Base-by-base conservation (phyloP, 2,329 filamentous ascomycete species). In the Fusarium dimerum region DNA sequence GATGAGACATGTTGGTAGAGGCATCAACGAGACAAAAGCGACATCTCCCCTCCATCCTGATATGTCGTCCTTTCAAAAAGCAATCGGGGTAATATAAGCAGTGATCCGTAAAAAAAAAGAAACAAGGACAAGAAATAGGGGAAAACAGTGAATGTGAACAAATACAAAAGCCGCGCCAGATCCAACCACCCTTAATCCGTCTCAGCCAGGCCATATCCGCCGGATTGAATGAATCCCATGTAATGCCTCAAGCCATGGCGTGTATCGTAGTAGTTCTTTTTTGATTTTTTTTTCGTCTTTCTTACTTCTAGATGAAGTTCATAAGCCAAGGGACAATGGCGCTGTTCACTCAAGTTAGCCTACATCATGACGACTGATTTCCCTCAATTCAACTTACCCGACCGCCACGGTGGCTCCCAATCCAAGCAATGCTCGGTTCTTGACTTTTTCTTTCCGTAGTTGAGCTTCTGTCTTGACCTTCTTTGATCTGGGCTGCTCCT, bases 351-450 rank as follows among this genome's bases (percentile, higher is more conserved):
- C 26, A 43, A 11, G 57, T 64, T 63, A 68, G 60, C 45, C 45
- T 8, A 34, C 2, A 8, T 38, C 8, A 20, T 36, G 2, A 9
- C 13, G 12, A 38, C 40, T 29, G 20, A 16, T 40, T 7, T 40
- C 8, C 17, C 2, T 26, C 5, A 12, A 15, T 17, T 51, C 9
- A 20, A 88, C 92, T 77, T 83, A 97, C 94, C 92, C 92, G 71
- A 97, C 82, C 51, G 90, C 90, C 70, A 97, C 81, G 43, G 90
- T 94, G 52, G 91, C 91, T 57, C 87, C 90, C 48, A 97, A 83
- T 52, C 94, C 93, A 57, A 96, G 81, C 55, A 96, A 77, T 43
- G 94, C 91, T 68, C 92, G 85, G 72, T 87, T 90, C 74, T 90
- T 87, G 60, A 97, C 90, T 67, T 86, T 89, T 74, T 95, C 88